These are phyloP conservation scores for Syzygium grande DNA, from an alignment of 345 rosid genomes.

Conservation along the genomic window DNA sequence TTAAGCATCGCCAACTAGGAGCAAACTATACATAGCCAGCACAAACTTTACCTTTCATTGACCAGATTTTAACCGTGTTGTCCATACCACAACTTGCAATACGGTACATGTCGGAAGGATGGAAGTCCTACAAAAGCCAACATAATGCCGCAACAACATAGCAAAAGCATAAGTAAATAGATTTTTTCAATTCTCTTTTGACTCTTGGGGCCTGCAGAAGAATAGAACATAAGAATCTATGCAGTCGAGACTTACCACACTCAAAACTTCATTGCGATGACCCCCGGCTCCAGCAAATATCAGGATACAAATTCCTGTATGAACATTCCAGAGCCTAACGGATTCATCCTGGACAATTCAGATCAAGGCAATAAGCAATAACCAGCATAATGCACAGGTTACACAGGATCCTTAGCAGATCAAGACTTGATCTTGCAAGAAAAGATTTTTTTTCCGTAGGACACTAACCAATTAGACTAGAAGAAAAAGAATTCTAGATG, in stretches of 20 bases:
- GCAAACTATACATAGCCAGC: neutral
- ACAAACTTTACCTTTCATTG: slow-evolving; percentile 70
- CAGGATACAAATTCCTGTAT: slow-evolving; percentile 91
- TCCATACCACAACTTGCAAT: slow-evolving; percentile 98
- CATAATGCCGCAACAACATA: neutral
- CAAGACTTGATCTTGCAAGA: neutral
- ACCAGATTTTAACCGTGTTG: slow-evolving; percentile 92
- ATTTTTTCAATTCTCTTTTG: neutral
- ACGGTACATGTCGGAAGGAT: slow-evolving; percentile 76
- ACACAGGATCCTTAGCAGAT: neutral
- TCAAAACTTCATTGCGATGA: slow-evolving; percentile 93
- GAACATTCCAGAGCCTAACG: slow-evolving; percentile 91
- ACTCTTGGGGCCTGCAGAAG: neutral
- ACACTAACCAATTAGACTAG: neutral
- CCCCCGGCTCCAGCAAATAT: slow-evolving; percentile 99
- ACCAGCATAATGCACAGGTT: neutral
- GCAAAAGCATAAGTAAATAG: neutral
- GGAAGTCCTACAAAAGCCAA: slow-evolving; percentile 64
- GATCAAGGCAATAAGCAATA: neutral
- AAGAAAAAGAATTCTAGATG: neutral
- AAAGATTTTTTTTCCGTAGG: neutral
- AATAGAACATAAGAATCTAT: neutral
- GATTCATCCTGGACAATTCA: slow-evolving; percentile 73
- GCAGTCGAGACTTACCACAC: slow-evolving; percentile 55
- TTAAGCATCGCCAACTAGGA: neutral